Base-by-base conservation (phyloP, 352 stramenopile species). In the Aphanomyces cochlioides region DNA sequence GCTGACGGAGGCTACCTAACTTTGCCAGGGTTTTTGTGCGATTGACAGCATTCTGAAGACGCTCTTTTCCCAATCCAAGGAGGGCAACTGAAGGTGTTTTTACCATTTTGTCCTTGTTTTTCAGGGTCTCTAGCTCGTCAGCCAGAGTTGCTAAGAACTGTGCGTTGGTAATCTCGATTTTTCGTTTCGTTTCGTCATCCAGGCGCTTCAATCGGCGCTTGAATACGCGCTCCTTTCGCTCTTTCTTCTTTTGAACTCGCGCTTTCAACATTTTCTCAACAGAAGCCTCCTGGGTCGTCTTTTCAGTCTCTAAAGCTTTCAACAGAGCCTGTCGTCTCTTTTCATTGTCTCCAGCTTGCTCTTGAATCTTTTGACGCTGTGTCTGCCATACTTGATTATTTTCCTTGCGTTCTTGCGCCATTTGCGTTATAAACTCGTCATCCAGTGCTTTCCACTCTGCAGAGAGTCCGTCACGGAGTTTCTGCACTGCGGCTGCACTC, bases 51-150 rank as follows among this genome's bases (percentile, higher is more conserved):
- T 28, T 43, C 19, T 59, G 63, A 4, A 61, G 36, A 13, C 47
- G 47, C 28, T 69, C 47, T 13, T 54, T 45, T 63, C 67, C 75
- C 65, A 67, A 38, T n/a, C 59, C 59, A 21, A 67, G 15, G 6
- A 67, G 59, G n/a, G 59, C 39, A n/a, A 56, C 48, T 15, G 39
- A 6, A 41, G 79, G 56, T 21, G 83, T 69, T 43, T 79, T 72
- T 7, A 66, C 67, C 72, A 90, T 83, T 7, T 66, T 71, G 47
- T 92, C 83, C 6, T 81, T 59, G 1, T 69, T 48, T 2, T 83
- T 67, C 28, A 83, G 45, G 6, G 50, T 34, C 39, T 75, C 67
- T 36, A 82, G 65, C n/a, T 77, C 64, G 2, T 68, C 66, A 5
- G 76, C 66, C 3, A 80, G 67, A 41, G 75, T 40, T 13, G 56